Base-by-base conservation (phyloP, 352 stramenopile species). In the Globisporangium acanthophoron region DNA sequence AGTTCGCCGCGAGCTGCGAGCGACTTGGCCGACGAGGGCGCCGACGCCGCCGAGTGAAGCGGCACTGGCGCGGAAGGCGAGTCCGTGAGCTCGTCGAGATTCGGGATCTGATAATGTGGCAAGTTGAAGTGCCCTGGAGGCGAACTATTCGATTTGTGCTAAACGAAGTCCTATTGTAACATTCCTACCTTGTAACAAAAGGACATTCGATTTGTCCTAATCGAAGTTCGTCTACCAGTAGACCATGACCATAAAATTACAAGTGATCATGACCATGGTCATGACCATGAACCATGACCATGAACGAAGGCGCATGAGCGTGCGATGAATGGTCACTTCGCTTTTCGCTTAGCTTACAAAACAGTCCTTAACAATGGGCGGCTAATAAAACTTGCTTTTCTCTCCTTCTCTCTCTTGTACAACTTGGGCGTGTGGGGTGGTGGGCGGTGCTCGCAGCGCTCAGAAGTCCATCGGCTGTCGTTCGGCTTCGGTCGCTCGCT, bases 381-480 rank as follows among this genome's bases (percentile, higher is more conserved):
- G 21, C 20, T 29, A 64, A 52, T 59, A 56, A 61, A 56, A 52
- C 48, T 52, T 52, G 57, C 47, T 56, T 55, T 50, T 48, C 56
- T 51, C 54, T 41, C 46, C 7, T 31, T 56, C 33, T 52, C 56
- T 62, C 57, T 13, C 35, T 62, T 62, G 57, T 62, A 62, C 57
- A 62, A 62, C 58, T 52, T 58, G 52, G 46, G 31, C 35, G 24
- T 40, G 33, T 45, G 48, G 51, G 58, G 33, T 13, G 21, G 29
- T 33, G 31, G 7, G 9, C 46, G 52, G 29, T 33, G 35, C 35
- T 15, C 35, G 35, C 35, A 41, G 35, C 2, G 35, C 35, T 41
- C 35, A 41, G 35, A 15, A 16, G 7, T 37, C 33, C 33, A 37
- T 6, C 33, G 33, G 35, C 35, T 41, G 9, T 9, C 35, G 8